A percentile compares a stretch with the other conserved stretches of the same genome.
These are phyloP conservation scores for Pycnococcus provasolii DNA, from an alignment of 139 green algal species.

Conservation along the genomic window DNA sequence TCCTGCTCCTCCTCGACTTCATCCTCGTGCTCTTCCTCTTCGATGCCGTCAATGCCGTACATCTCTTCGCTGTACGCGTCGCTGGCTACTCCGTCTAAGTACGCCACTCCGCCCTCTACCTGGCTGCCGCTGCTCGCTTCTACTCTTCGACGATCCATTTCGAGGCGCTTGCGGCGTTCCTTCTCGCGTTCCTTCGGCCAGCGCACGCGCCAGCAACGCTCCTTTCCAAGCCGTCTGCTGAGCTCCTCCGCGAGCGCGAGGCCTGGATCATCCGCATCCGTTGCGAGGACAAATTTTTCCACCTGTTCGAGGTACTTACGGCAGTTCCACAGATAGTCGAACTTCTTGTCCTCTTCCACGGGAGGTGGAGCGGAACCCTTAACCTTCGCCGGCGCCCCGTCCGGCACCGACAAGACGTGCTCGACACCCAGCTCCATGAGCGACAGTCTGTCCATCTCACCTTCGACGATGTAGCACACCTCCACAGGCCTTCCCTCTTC, in stretches of 20 bases:
- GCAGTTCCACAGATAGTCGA: constrained; percentile 63
- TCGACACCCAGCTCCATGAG: constrained; percentile 50
- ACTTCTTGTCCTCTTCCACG: constrained; percentile 57
- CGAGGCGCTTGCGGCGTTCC: not conserved
- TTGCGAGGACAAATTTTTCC: constrained; percentile 50
- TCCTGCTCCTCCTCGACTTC: too few relatives aligned
- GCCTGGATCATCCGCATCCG: constrained; percentile 71
- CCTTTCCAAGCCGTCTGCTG: constrained; percentile 56
- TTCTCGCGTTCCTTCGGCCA: constrained; percentile 26
- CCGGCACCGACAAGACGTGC: constrained; percentile 63
- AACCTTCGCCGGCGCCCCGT: constrained; percentile 51
- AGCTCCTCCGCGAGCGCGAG: constrained; percentile 74
- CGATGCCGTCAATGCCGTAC: too few relatives aligned
- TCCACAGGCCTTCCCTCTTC: not conserved
- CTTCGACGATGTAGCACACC: constrained; percentile 71
- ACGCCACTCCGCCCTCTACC: too few relatives aligned
- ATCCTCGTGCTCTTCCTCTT: too few relatives aligned
- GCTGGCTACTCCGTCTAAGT: too few relatives aligned
- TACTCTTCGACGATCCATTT: too few relatives aligned
- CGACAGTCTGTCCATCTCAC: constrained; percentile 86
- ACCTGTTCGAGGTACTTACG: constrained; percentile 32
- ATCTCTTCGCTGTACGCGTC: too few relatives aligned
- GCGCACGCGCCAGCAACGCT: constrained; percentile 60
- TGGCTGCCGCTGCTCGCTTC: not conserved
- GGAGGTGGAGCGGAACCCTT: constrained; percentile 41